Conservation (phyloP, 257 asterid genomes). For the Thymus mandschuricus region DNA sequence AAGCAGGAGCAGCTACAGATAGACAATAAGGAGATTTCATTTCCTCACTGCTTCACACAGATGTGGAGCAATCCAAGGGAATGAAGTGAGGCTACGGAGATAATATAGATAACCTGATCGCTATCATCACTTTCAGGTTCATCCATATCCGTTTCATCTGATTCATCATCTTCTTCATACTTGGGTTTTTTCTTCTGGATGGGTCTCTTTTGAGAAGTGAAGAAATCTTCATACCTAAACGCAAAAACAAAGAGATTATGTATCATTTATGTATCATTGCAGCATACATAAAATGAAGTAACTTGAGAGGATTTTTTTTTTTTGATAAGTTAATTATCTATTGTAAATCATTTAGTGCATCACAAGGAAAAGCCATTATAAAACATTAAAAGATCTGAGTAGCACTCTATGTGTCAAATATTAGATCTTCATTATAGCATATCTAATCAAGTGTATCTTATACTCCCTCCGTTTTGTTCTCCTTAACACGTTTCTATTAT, state of each 20-base stretch:
- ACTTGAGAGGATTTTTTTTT: not conserved
- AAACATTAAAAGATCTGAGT: conserved; percentile 15
- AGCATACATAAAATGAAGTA: conserved; percentile 18
- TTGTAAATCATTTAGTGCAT: conserved; percentile 14
- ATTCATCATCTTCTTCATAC: conserved; percentile 41
- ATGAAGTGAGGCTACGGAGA: conserved; percentile 9
- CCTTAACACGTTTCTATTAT: too few species aligned
- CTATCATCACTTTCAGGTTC: conserved; percentile 41
- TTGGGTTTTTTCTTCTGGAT: conserved; percentile 55
- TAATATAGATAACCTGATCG: conserved; percentile 42
- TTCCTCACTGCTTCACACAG: conserved; percentile 3
- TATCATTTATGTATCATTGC: conserved; percentile 13
- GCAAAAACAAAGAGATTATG: conserved; percentile 26
- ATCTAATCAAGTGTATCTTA: conserved; percentile 1
- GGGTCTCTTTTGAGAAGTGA: conserved; percentile 46
- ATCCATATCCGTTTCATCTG: conserved; percentile 57
- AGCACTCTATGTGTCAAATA: conserved; percentile 12
- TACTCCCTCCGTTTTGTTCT: not conserved
- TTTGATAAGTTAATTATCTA: conserved; percentile 15
- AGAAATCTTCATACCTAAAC: conserved; percentile 81
- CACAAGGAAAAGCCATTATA: not conserved
- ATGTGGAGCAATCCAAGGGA: conserved; percentile 1
- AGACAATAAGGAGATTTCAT: not conserved
- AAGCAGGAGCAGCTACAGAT: conserved; percentile 1
- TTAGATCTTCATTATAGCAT: conserved; percentile 1